Evolutionary conservation across 2,329 filamentous ascomycete species (phyloP).

Genomic region (Penicillium sp.): DNA sequence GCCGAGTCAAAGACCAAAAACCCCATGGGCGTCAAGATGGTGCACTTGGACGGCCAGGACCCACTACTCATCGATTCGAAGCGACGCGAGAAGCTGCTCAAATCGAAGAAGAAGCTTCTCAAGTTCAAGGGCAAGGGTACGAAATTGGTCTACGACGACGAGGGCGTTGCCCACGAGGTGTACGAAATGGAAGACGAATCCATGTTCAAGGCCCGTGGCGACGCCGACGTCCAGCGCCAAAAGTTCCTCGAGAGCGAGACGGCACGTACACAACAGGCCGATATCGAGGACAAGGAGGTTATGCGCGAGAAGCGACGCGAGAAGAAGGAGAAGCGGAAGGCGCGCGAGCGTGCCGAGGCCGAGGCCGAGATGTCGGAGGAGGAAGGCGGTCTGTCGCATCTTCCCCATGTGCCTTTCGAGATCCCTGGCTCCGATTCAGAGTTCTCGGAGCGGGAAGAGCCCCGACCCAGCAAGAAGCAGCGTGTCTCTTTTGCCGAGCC

Average conservation of each 20-base stretch:
- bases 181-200: conserved; percentile 88
- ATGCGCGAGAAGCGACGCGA: conserved; percentile 68
- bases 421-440: conserved; percentile 16
- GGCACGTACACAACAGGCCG: conserved; percentile 68
- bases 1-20: conserved; percentile 16
- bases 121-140: conserved; percentile 84
- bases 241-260: conserved; percentile 76
- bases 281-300: conserved; percentile 77
- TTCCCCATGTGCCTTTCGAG: conserved; percentile 24
- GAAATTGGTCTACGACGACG: conserved; percentile 88
- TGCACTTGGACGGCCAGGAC: conserved; percentile 59
- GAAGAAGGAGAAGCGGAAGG: conserved; percentile 48
- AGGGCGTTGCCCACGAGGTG: conserved; percentile 77
- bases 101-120: conserved; percentile 88
- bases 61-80: conserved; percentile 88
- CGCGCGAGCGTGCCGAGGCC: conserved; percentile 38
- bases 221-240: conserved; percentile 71
- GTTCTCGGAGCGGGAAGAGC: conserved; percentile 25
- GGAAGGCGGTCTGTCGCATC: conserved; percentile 15
- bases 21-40: conserved; percentile 43
- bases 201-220: conserved; percentile 71
- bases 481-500: conserved; percentile 39
- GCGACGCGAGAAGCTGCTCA: conserved; percentile 89
- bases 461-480: conserved; percentile 40
- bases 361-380: conserved; percentile 33